These are phyloP conservation scores for Logfia minima DNA, from an alignment of 129 eudicot species.

Conservation along the genomic window DNA sequence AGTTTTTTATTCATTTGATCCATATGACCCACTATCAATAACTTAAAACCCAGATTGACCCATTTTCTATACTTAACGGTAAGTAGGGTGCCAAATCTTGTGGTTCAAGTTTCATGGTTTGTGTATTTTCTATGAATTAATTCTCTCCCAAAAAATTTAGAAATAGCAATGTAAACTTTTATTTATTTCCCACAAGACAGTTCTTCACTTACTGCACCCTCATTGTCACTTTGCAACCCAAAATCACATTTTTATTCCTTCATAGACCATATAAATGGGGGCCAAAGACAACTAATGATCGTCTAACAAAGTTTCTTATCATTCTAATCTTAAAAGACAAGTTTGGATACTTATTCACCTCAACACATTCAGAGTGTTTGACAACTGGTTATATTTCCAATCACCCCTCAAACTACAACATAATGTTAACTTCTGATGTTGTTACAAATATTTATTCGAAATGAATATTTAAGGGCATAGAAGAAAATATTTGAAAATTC, in stretches of 20 bases:
- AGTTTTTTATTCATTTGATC: not conserved
- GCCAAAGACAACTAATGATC: not conserved
- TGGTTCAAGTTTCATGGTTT: not conserved
- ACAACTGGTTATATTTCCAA: not conserved
- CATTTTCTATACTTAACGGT: not conserved
- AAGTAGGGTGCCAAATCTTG: not conserved
- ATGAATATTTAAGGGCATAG: not conserved
- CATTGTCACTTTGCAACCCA: not conserved
- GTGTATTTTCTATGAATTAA: not conserved
- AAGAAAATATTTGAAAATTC: not conserved
- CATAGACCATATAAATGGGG: not conserved
- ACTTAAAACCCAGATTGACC: not conserved
- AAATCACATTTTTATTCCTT: not conserved
- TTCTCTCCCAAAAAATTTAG: not conserved
- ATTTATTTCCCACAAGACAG: not conserved
- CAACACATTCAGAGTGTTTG: not conserved
- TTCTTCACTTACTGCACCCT: not conserved
- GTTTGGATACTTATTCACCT: not conserved
- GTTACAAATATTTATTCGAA: not conserved
- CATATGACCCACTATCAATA: not conserved
- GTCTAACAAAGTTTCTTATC: not conserved
- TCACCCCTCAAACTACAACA: not conserved
- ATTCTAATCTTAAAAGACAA: not conserved
- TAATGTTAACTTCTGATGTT: not conserved
- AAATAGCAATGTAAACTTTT: not conserved